Percentiles rank a stretch among this genome's conserved stretches.
These are phyloP conservation scores for Didymellaceae sp. DNA, from an alignment of 2,329 filamentous ascomycete species.

Conservation along the genomic window DNA sequence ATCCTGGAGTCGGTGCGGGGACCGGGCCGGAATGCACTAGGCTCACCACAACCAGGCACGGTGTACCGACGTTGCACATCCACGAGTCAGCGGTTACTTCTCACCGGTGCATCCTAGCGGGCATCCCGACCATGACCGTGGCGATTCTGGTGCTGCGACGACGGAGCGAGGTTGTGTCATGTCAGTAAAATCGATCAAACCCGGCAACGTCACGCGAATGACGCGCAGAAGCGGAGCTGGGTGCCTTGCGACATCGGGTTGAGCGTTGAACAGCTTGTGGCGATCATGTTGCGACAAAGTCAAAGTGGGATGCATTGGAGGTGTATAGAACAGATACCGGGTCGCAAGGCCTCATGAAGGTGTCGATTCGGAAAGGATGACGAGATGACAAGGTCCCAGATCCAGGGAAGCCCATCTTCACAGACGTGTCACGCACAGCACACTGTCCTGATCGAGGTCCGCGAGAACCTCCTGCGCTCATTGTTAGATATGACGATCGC, in stretches of 20 bases:
- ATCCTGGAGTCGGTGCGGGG: conserved; percentile 9
- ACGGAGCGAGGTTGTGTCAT: conserved; percentile 7
- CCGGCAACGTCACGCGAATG: conserved; percentile 4
- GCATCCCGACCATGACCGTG: not conserved
- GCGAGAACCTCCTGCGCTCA: not conserved
- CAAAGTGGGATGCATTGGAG: not conserved
- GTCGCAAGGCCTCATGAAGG: not conserved
- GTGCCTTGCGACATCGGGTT: conserved; percentile 7
- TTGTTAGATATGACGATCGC: too few relatives aligned
- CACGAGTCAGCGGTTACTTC: conserved; percentile 8
- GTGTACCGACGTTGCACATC: not conserved
- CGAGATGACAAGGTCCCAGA: conserved; percentile 1
- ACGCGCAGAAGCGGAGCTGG: not conserved
- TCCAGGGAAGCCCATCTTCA: not conserved
- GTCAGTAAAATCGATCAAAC: not conserved
- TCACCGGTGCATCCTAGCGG: conserved; percentile 1
- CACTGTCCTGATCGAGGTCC: not conserved
- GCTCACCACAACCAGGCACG: conserved; percentile 2
- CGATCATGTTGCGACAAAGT: not conserved
- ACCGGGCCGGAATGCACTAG: conserved; percentile 12
- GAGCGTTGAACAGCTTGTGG: not conserved
- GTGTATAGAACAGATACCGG: not conserved
- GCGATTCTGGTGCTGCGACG: not conserved
- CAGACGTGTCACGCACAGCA: not conserved
- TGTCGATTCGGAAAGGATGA: conserved; percentile 1